Conservation (phyloP, 345 rosid genomes). For the Carallia pectinifolia region DNA sequence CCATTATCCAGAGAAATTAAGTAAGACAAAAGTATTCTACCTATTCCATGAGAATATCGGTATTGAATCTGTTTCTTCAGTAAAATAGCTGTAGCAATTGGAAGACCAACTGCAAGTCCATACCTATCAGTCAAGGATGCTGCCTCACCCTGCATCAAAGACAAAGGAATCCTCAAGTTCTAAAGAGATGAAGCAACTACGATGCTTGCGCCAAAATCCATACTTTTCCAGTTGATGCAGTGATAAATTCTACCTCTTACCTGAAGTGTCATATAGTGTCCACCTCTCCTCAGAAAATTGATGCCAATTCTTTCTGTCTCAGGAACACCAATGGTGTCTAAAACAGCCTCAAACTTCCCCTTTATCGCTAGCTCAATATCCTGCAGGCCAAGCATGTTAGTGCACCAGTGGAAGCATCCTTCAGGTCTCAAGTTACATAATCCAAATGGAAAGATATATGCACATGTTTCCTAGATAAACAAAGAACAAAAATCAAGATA, state of each 20-base stretch:
- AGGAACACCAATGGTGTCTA: slow-evolving; percentile 90
- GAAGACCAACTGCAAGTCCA: slow-evolving; percentile 80
- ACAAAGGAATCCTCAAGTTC: slow-evolving; percentile 5
- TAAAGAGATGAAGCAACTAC: neutral
- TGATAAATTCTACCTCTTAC: slow-evolving; percentile 21
- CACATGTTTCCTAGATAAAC: neutral
- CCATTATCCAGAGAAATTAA: neutral
- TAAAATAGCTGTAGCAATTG: slow-evolving; percentile 67
- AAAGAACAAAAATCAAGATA: neutral
- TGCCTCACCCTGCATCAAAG: slow-evolving; percentile 70
- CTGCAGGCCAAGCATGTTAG: slow-evolving; percentile 38
- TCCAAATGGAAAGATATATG: slow-evolving; percentile 4
- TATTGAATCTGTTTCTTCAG: slow-evolving; percentile 72
- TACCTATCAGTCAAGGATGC: slow-evolving; percentile 80
- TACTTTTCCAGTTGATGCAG: slow-evolving; percentile 3
- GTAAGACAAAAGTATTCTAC: slow-evolving; percentile 27
- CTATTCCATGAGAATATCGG: slow-evolving; percentile 83
- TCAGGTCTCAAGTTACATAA: neutral
- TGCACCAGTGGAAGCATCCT: neutral
- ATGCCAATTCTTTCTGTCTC: slow-evolving; percentile 83
- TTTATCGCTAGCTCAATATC: slow-evolving; percentile 74
- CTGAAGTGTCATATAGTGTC: slow-evolving; percentile 95
- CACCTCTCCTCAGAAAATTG: slow-evolving; percentile 74
- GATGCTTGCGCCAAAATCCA: neutral
- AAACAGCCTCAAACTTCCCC: slow-evolving; percentile 85